Evolutionary conservation across 805 yeast genomes (phyloP), one percentile per base, ranked within the genome.

Genomic region (Sugiyamaella qingdaonensis): DNA sequence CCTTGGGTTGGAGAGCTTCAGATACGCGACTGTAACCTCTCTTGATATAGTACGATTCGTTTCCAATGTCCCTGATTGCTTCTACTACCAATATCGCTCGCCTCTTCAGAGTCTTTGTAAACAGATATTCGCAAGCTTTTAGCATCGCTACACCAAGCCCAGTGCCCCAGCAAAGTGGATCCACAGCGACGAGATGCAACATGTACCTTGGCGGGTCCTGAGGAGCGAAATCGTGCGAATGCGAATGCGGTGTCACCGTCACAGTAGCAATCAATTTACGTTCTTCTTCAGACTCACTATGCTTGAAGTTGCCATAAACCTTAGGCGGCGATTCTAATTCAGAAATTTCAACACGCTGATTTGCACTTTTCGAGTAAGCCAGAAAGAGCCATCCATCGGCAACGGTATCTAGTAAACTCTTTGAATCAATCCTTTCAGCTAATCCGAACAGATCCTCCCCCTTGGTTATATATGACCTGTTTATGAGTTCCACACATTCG

Each of bases 31-130:
- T 36, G 34, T 34, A 49, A 7, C 52, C 52, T 10, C 52, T 10
- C 18, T 21, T 32, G 21, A 24, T 9, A 18, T 49, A 49, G 21
- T 49, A 49, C 7, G n/a, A 5, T 13, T 49, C 52, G 27, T 49
- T 49, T 14, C 52, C 52, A 4, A 49, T 13, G 24, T 49, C 52
- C 29, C 36, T 24, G 46, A 49, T 35, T 44, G 36, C n/a, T 13
- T 49, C 52, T 4, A 44, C 47, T 10, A 49, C 32, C 10, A 49
- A 13, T 9, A 41, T 39, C 10, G 52, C 32, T 21, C 42, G 43
- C 10, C 8, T 19, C 27, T 39, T 39, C 19, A 39, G 19, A 14
- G 43, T n/a, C 13, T 39, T 39, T 10, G 13, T 11, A 9, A 39
- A 39, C 24, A 39, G 35, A 13, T 49, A n/a, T 27, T 49, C 52